phyloP scores from a whole-genome alignment of 768 basidiomycete species.

The Kondoa malvinella region DNA sequence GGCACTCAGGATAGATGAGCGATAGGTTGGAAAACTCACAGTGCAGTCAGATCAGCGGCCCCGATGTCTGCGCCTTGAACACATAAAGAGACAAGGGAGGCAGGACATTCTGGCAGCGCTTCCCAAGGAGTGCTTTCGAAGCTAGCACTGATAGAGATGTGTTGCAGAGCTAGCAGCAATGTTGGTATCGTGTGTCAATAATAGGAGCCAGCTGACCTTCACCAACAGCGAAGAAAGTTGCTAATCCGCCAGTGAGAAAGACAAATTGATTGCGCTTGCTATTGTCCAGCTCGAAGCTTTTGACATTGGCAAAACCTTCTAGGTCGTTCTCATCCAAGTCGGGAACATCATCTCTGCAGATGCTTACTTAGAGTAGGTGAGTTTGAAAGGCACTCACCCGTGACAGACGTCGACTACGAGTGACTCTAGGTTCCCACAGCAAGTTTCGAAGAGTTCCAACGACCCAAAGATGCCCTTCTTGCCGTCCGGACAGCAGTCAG shows the following conservation, averaged over 20 bases:
- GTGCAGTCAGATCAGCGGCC: not conserved
- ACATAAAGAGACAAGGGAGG: not conserved
- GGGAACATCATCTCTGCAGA: not conserved
- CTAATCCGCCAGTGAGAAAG: not conserved
- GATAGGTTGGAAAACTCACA: not conserved
- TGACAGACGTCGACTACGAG: not conserved
- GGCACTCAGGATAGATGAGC: not conserved
- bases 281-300: not conserved
- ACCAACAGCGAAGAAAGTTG: not conserved
- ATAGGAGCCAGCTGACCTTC: not conserved
- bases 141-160: not conserved
- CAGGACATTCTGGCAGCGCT: not conserved
- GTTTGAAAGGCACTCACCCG: not conserved
- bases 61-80: not conserved
- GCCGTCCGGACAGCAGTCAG: no score
- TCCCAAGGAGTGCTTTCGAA: not conserved
- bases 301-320: not conserved
- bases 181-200: not conserved
- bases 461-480: no score
- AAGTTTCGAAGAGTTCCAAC: no score
- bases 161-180: not conserved
- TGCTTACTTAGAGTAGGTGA: not conserved
- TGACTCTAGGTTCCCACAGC: not conserved
- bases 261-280: not conserved
- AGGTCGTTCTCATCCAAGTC: not conserved